These are phyloP conservation scores for Byssothecium circinans DNA, from an alignment of 2,329 filamentous ascomycete species.

Conservation along the genomic window DNA sequence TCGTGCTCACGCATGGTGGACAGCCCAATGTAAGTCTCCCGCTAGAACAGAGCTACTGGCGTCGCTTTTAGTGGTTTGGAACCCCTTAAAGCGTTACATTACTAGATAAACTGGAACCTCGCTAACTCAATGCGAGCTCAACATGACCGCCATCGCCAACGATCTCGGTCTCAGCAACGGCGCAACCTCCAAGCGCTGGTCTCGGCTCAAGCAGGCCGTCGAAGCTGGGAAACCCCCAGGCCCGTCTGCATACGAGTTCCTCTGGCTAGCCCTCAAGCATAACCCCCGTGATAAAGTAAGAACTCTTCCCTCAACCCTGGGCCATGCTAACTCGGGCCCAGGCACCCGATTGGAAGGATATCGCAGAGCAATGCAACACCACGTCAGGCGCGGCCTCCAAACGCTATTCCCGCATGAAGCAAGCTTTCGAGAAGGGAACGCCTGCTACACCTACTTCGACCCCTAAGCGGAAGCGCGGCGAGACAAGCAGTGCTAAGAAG, in stretches of 20 bases:
- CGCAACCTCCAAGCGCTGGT: conserved; percentile 37
- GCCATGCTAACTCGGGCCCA: neutral
- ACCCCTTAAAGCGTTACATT: neutral
- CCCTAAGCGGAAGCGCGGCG: conserved; percentile 26
- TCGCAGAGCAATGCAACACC: conserved; percentile 29
- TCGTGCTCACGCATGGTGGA: conserved; percentile 30
- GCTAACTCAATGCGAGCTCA: conserved; percentile 26
- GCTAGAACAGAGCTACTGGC: neutral
- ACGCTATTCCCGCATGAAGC: conserved; percentile 36
- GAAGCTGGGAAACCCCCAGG: conserved; percentile 20
- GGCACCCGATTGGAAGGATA: conserved; percentile 31
- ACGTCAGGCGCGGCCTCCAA: conserved; percentile 37
- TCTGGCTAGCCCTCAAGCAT: conserved; percentile 38
- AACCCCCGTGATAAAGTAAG: conserved; percentile 22
- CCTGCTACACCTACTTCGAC: conserved; percentile 7
- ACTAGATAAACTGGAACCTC: neutral
- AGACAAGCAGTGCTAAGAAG: conserved; percentile 1
- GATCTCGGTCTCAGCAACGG: conserved; percentile 29
- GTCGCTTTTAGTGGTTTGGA: no score
- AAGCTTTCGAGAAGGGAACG: conserved; percentile 26
- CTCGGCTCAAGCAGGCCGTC: conserved; percentile 33
- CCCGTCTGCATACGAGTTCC: conserved; percentile 20
- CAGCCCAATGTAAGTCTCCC: conserved; percentile 19
- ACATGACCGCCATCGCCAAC: conserved; percentile 28
- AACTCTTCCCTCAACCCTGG: neutral